Base-by-base conservation (phyloP, 768 basidiomycete species). In the Rhodosporidiobolus sp. region DNA sequence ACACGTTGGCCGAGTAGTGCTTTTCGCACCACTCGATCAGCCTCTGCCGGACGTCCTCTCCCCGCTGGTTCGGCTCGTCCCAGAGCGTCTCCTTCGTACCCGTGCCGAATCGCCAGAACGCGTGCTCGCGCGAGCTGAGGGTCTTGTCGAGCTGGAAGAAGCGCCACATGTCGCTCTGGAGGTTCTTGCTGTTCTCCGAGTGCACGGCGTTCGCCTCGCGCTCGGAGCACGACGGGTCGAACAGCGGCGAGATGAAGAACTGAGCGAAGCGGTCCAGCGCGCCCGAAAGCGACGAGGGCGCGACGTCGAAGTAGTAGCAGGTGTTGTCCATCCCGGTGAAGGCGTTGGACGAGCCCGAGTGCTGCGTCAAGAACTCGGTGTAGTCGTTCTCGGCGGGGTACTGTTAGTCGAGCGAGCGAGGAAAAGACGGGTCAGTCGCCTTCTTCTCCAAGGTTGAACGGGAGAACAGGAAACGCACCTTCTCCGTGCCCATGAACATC, bases 171-270 rank as follows among this genome's bases (percentile, higher is more conserved):
- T 97, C 93, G 4, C 84, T 83, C 80, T 96, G 95, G 62, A 91
- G 87, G 79, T 98, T 99, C 84, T 97, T 98, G 83, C 91, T 91
- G 85, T 98, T 89, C 79, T 99, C 96, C 0, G 94, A 97, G 79
- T 99, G 89, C 46, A 99, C 94, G 3, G 96, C 96, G 77, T 93
- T 93, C 72, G 97, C 85, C 82, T 99, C 96, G 48, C 93, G 87
- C 43, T 87, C 85, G 2, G 92, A 93, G 79, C 92, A 91, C 7
- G 89, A 90, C 0, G 90, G 87, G 11, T 88, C 81, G 79, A 99
- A 98, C 53, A 94, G 84, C 0, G 96, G 96, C 26, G 88, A 89
- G 77, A 91, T 91, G 82, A 99, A 98, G 83, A 99, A 99, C 20
- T 83, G 83, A 16, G 83, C 80, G 77, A 84, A 81, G 26, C 81